Base-by-base conservation (phyloP, 139 green algal genomes). In the Parachlorella kessleri region DNA sequence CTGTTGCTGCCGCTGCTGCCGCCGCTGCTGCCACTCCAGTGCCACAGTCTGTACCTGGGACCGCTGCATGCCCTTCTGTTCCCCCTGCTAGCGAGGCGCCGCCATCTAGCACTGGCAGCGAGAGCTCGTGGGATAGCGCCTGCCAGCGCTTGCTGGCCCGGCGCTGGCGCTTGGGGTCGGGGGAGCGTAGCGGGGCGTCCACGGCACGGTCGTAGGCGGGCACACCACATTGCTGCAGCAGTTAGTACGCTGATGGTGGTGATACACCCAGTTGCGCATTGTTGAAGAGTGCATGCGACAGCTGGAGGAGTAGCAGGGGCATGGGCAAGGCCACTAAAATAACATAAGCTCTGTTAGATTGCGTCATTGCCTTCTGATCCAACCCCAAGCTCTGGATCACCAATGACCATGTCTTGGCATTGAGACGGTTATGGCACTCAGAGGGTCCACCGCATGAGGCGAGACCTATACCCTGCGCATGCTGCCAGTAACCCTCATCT, bases 191-290 rank as follows among this genome's bases (percentile, higher is more conserved):
- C 8, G 64, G 73, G 38, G 9, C 32, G 33, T 76, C 71, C 32
- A 53, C 59, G 40, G 8, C 14, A 3, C 77, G 64, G 54, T 86
- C 81, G 70, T 87, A 87, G 37, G 5, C 36, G 1, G 82, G 82
- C 9, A 86, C 81, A 5, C 70, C 76, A 14, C 73, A 68, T n/a
- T 6, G 55, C 73, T 81, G 59, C 48, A 53, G n/a, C 7, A 26
- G 6, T 28, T 35, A 55, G n/a, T 30, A 75, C 41, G 35, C 18
- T 30, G 40, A 7, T 41, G 37, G 67, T 59, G 37, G 21, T 26
- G 6, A 36, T 36, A 3, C 33, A 28, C 8, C 53, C 67, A 14
- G 10, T 8, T 33, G 30, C 38, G 4, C 28, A 1, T n/a, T 40
- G 24, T 24, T n/a, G 40, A 6, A 28, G 23, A 75, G n/a, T 53